Conservation (phyloP, 257 asterid species). For the Solanum sejunctum region DNA sequence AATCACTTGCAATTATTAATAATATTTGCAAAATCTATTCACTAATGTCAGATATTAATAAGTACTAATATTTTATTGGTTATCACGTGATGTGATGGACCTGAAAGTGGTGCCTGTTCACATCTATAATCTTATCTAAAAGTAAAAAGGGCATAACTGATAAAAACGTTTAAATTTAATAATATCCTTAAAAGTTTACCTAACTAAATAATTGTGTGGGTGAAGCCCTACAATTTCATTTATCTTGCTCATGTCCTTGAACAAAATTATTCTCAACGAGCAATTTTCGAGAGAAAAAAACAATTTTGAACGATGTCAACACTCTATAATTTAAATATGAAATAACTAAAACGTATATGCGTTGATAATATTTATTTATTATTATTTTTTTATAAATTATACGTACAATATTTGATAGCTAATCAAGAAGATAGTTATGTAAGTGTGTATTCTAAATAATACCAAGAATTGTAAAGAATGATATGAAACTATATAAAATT, state of each 20-base stretch:
- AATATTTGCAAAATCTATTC: neutral
- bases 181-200: neutral
- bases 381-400: too few relatives aligned
- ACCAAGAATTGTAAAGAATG: too few relatives aligned
- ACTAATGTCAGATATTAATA: neutral
- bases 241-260: neutral
- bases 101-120: neutral
- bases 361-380: too few relatives aligned
- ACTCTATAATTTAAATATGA: too few relatives aligned
- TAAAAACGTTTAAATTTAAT: neutral
- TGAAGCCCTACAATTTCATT: neutral
- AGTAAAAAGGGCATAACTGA: neutral
- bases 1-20: neutral
- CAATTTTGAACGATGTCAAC: too few relatives aligned
- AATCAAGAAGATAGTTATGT: too few relatives aligned
- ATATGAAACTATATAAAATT: too few relatives aligned
- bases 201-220: neutral
- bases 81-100: neutral
- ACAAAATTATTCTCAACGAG: neutral
- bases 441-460: too few relatives aligned
- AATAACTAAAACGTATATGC: too few relatives aligned
- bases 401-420: too few relatives aligned
- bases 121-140: neutral
- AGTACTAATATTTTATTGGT: neutral
- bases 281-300: too few relatives aligned